phyloP scores from a whole-genome alignment of 176 grass and related monocot genomes.

The Eragrostis curvula region DNA sequence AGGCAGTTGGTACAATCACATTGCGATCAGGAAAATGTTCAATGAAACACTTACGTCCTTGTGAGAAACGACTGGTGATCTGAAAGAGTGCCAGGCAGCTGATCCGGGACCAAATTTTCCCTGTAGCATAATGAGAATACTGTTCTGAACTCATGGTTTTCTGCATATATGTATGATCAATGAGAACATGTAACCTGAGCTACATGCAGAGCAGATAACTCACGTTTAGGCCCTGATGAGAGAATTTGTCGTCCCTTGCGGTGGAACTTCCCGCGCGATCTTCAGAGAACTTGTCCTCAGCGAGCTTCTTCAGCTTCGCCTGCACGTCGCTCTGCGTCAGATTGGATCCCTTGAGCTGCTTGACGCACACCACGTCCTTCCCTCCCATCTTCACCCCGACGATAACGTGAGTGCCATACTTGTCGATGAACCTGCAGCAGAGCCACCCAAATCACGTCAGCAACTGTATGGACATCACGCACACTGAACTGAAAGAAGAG shows the following conservation, averaged over 20 bases:
- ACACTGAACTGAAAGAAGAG: background rate
- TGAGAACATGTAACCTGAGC: no score
- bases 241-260: background rate
- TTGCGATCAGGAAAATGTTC: background rate
- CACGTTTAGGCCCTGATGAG: slow-evolving; percentile 44
- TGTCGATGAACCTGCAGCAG: slow-evolving; percentile 76
- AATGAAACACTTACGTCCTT: slow-evolving; percentile 55
- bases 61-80: slow-evolving; percentile 47
- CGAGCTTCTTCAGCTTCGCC: slow-evolving; percentile 62
- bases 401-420: slow-evolving; percentile 79
- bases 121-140: slow-evolving; percentile 8
- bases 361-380: slow-evolving; percentile 80
- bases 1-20: background rate
- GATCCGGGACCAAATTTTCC: slow-evolving; percentile 47
- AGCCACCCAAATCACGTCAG: no score
- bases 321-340: slow-evolving; percentile 72
- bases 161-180: no score
- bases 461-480: background rate
- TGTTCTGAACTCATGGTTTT: background rate
- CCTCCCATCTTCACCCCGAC: slow-evolving; percentile 81
- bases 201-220: background rate
- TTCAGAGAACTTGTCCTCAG: slow-evolving; percentile 53
- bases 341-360: slow-evolving; percentile 74
- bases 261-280: slow-evolving; percentile 10
- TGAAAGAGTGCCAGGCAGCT: slow-evolving; percentile 42